Evolutionary conservation across 2,329 filamentous ascomycete species (phyloP), one percentile per base, ranked within the genome.

Genomic region (Chaetomium strumarium): DNA sequence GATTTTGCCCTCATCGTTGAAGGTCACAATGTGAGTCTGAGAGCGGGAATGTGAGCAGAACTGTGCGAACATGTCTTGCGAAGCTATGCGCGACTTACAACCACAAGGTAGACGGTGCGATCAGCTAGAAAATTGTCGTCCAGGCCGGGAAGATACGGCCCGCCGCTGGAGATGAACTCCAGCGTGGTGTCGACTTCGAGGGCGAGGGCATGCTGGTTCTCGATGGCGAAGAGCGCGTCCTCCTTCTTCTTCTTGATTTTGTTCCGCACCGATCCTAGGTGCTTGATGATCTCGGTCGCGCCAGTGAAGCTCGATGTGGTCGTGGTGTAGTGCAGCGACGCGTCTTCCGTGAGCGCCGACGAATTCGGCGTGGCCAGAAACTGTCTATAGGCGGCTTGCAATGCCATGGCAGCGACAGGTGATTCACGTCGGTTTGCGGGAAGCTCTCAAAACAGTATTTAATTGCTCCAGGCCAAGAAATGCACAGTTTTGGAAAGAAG

Each of bases 121-220:
- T 96, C 90, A 52, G 88, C 76, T 53, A 99, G 73, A 69, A 97
- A 96, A 74, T 96, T 96, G 75, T 96, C 90, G 65, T 97, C 92
- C 45, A 99, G 76, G 44, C 84, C 84, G 5, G 92, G 92, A 51
- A 97, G 79, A 72, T 93, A 97, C 58, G 85, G 80, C 58, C 90
- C 92, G 60, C 92, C 93, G 58, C 86, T 84, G 57, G 78, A 83
- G 52, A 84, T 68, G 68, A 99, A 96, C 66, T 95, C 86, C 44
- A 97, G 72, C 1, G 83, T 83, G 20, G 89, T 93, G 64, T 95
- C 86, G 44, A 90, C 76, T 70, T 97, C 91, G 54, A 88, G 66
- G 51, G 84, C 87, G 59, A 95, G 71, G 41, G 83, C 80, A 68
- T 83, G 79, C 51, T 76, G 68, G 56, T 84, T 83, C 67, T 96